A percentile compares a stretch with the other conserved stretches of the same genome.
phyloP scores from a whole-genome alignment of 2,329 filamentous ascomycete species.

The Phyllosticta ampelicida region DNA sequence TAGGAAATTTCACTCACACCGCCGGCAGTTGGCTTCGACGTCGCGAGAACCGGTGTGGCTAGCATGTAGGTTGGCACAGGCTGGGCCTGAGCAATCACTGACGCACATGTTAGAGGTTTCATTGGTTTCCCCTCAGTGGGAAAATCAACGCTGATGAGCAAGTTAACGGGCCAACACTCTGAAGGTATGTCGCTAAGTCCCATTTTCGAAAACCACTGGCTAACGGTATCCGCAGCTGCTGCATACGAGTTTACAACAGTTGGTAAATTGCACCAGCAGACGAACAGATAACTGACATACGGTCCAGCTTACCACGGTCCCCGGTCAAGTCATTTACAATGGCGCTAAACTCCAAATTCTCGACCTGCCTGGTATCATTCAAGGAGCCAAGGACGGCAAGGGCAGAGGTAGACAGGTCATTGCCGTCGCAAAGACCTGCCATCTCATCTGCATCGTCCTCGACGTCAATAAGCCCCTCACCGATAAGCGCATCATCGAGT shows the following conservation, averaged over 20 bases:
- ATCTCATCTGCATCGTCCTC: conserved; percentile 96
- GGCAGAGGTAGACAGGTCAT: conserved; percentile 97
- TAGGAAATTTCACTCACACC: conserved; percentile 12
- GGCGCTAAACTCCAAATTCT: conserved; percentile 97
- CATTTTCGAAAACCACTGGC: conserved; percentile 13
- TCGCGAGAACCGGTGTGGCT: conserved; percentile 92
- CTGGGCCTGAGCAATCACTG: conserved; percentile 8
- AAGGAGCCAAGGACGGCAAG: conserved; percentile 96
- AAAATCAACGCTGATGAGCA: conserved; percentile 96
- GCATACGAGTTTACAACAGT: conserved; percentile 95
- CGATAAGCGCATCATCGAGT: conserved; percentile 92
- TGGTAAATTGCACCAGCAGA: background rate
- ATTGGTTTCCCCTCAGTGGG: conserved; percentile 97
- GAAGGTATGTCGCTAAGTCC: conserved; percentile 42
- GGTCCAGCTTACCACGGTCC: conserved; percentile 69
- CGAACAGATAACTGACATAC: conserved; percentile 9
- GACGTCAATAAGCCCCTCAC: conserved; percentile 98
- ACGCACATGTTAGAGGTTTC: conserved; percentile 50
- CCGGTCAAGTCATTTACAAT: conserved; percentile 92
- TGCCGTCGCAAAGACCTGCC: conserved; percentile 95
- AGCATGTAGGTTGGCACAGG: conserved; percentile 52
- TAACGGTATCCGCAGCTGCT: conserved; percentile 44
- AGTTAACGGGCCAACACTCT: conserved; percentile 88
- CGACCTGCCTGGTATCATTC: conserved; percentile 96
- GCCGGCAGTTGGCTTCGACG: conserved; percentile 71